phyloP scores from a whole-genome alignment of 805 yeast genomes.

The Yarrowia sp. region DNA sequence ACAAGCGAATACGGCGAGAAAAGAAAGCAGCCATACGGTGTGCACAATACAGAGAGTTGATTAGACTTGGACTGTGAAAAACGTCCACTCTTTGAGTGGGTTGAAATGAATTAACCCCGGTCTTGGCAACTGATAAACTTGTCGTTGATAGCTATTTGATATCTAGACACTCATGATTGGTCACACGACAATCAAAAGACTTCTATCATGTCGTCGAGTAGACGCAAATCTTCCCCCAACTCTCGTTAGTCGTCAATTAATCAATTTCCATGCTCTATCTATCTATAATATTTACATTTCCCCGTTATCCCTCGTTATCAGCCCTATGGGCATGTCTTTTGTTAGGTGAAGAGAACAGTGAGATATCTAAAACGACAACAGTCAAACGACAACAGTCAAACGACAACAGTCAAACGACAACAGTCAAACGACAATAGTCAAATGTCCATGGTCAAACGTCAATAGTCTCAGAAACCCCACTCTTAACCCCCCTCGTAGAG shows the following conservation, averaged over 20 bases:
- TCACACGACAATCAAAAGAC: background rate
- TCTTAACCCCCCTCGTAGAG: background rate
- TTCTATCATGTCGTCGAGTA: background rate
- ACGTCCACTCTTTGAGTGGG: background rate
- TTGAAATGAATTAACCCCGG: too few species aligned
- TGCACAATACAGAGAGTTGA: background rate
- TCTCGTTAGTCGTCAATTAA: slow-evolving; percentile 5
- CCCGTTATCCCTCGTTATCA: slow-evolving; percentile 3
- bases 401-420: too few species aligned
- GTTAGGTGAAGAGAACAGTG: too few species aligned
- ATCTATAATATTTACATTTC: slow-evolving; percentile 37
- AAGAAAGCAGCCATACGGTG: slow-evolving; percentile 17
- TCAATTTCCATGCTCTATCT: slow-evolving; percentile 25
- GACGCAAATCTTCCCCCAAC: too few species aligned
- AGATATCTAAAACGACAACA: too few species aligned
- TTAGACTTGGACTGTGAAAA: background rate
- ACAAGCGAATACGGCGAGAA: background rate
- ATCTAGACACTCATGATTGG: background rate
- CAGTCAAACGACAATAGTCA: too few species aligned
- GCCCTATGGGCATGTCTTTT: too few species aligned
- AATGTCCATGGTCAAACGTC: too few species aligned
- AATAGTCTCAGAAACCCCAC: too few species aligned
- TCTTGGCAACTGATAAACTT: background rate
- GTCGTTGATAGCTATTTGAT: background rate
- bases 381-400: too few species aligned